Conservation (phyloP, 768 basidiomycete genomes). For the Trametopsis cervina region DNA sequence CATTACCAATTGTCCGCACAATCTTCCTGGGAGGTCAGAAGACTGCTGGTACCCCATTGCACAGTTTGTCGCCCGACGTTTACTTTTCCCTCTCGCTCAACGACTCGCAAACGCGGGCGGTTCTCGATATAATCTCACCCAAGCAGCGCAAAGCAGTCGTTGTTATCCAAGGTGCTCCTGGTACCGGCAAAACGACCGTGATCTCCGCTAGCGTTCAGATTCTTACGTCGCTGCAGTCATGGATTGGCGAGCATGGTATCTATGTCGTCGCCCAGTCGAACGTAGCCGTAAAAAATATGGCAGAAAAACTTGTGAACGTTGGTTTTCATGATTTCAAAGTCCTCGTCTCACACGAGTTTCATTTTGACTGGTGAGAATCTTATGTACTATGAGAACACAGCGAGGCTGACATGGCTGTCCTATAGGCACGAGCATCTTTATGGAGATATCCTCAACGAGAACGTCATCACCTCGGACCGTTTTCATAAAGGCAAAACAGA, state of each 20-base stretch:
- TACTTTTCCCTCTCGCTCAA: not conserved
- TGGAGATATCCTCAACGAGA: slow-evolving; percentile 19
- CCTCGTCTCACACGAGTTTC: slow-evolving; percentile 44
- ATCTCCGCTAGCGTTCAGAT: slow-evolving; percentile 30
- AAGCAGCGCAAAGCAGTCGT: not conserved
- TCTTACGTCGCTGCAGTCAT: slow-evolving; percentile 7
- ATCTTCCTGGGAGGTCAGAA: not conserved
- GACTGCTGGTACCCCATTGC: not conserved
- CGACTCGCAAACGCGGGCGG: not conserved
- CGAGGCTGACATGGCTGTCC: not conserved
- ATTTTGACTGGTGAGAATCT: slow-evolving; percentile 26
- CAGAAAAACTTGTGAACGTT: slow-evolving; percentile 33
- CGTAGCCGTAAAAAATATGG: slow-evolving; percentile 48
- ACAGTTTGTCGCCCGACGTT: not conserved
- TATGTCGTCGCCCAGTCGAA: slow-evolving; percentile 45
- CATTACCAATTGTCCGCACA: not conserved
- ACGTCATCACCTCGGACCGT: slow-evolving; percentile 32
- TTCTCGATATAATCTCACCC: not conserved
- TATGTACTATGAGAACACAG: not conserved
- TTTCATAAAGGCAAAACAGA: slow-evolving; percentile 13
- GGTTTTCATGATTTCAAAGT: slow-evolving; percentile 30
- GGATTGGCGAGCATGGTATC: slow-evolving; percentile 14
- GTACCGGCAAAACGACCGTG: slow-evolving; percentile 39
- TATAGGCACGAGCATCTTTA: slow-evolving; percentile 48
- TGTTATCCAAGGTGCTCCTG: slow-evolving; percentile 26